These are phyloP conservation scores for Citrus cavaleriei DNA, from an alignment of 345 rosid species.

Conservation along the genomic window DNA sequence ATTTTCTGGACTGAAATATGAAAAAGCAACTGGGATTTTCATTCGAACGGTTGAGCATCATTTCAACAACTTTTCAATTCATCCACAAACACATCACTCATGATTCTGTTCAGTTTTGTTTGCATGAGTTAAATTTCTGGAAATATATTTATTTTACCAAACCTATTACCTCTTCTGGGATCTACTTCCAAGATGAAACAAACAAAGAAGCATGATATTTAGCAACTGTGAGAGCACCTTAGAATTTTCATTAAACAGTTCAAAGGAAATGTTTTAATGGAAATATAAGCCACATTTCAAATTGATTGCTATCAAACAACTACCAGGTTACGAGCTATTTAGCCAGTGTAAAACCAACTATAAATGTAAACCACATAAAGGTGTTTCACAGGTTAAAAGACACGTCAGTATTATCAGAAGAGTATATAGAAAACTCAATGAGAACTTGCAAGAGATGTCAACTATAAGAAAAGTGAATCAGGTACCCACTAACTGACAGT, in stretches of 20 bases:
- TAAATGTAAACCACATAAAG: not conserved
- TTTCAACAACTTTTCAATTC: not conserved
- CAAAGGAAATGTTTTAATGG: not conserved
- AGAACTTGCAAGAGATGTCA: not conserved
- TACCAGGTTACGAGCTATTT: not conserved
- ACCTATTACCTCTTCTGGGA: not conserved
- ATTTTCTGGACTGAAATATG: not conserved
- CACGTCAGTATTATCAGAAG: not conserved
- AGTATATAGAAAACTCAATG: not conserved
- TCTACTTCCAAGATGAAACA: not conserved
- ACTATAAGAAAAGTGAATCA: not conserved
- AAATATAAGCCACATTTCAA: not conserved
- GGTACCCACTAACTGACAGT: conserved; percentile 4
- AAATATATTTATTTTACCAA: not conserved
- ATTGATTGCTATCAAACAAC: not conserved
- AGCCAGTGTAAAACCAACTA: not conserved
- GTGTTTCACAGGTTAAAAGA: not conserved
- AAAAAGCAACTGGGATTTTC: not conserved
- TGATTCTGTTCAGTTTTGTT: not conserved
- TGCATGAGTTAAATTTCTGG: not conserved
- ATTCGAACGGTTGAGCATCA: not conserved
- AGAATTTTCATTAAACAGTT: not conserved
- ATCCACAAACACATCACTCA: not conserved
- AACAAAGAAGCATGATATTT: not conserved
- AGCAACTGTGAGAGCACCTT: not conserved